These are phyloP conservation scores for Clitocybe nebularis DNA, from an alignment of 1,284 basidiomycete species.

Conservation along the genomic window DNA sequence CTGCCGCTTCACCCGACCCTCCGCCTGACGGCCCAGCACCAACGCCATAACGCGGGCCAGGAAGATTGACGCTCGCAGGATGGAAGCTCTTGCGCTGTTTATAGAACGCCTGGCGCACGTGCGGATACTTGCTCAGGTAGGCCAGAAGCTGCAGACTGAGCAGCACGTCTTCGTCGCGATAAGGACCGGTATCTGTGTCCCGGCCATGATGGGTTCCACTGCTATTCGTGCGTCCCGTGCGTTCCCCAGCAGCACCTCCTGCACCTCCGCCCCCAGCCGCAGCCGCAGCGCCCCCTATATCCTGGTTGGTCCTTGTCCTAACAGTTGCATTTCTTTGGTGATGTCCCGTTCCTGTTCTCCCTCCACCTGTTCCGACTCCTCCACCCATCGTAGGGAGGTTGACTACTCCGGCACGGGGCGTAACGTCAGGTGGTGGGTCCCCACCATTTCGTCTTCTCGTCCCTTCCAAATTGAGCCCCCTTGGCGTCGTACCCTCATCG, in stretches of 20 bases:
- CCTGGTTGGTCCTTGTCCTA: slow-evolving; percentile 17
- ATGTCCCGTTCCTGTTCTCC: background rate
- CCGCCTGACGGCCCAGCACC: too few relatives aligned
- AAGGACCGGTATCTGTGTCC: slow-evolving; percentile 50
- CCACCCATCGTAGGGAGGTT: slow-evolving; percentile 25
- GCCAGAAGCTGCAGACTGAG: slow-evolving; percentile 90
- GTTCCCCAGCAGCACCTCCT: too few relatives aligned
- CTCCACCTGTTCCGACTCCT: slow-evolving; percentile 5
- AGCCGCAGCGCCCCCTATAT: slow-evolving; percentile 9
- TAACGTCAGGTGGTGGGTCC: slow-evolving; percentile 34
- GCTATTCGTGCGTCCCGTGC: background rate
- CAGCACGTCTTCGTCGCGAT: slow-evolving; percentile 93
- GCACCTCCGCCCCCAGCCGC: too few relatives aligned
- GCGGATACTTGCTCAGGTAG: slow-evolving; percentile 96
- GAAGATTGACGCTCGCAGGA: slow-evolving; percentile 52
- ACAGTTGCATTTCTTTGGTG: slow-evolving; percentile 22
- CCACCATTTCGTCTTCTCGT: slow-evolving; percentile 17
- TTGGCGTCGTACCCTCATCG: slow-evolving; percentile 35
- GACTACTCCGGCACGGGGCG: slow-evolving; percentile 36
- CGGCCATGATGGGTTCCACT: slow-evolving; percentile 24
- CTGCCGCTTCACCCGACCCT: slow-evolving; percentile 26
- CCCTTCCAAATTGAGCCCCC: slow-evolving; percentile 18
- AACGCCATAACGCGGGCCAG: slow-evolving; percentile 23
- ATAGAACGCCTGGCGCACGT: slow-evolving; percentile 96
- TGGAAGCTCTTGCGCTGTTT: slow-evolving; percentile 74